Percentiles rank a stretch among this genome's conserved stretches.
Evolutionary conservation across 2,329 filamentous ascomycete genomes (phyloP).

Genomic region (Colletotrichum sp.): DNA sequence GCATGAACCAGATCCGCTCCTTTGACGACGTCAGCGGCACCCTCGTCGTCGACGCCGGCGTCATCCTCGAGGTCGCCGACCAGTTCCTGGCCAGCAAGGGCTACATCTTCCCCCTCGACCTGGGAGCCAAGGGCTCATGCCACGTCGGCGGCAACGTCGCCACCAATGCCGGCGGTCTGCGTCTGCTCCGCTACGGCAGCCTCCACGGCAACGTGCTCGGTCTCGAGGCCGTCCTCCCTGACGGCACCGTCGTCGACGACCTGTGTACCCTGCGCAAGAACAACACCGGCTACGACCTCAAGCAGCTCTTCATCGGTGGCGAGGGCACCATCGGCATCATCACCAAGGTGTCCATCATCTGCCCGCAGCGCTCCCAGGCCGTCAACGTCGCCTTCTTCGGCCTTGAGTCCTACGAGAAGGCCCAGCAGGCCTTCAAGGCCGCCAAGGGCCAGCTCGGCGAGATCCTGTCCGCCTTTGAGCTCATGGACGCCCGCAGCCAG

Average conservation of each 20-base stretch:
- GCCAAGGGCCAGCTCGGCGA: slow-evolving; percentile 91
- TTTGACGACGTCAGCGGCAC: slow-evolving; percentile 95
- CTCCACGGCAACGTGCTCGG: slow-evolving; percentile 93
- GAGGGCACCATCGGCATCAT: slow-evolving; percentile 96
- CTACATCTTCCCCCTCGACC: slow-evolving; percentile 92
- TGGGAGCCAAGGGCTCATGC: slow-evolving; percentile 97
- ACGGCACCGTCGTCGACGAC: slow-evolving; percentile 91
- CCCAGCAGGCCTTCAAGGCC: slow-evolving; percentile 83
- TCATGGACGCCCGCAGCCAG: slow-evolving; percentile 91
- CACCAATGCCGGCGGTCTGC: slow-evolving; percentile 92
- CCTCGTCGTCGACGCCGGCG: slow-evolving; percentile 87
- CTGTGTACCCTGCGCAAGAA: slow-evolving; percentile 92
- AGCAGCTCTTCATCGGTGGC: slow-evolving; percentile 94
- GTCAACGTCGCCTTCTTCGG: slow-evolving; percentile 96
- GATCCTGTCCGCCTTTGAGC: slow-evolving; percentile 95
- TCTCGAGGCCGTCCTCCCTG: slow-evolving; percentile 89
- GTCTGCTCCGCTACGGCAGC: slow-evolving; percentile 90
- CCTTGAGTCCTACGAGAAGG: slow-evolving; percentile 87
- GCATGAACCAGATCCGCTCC: slow-evolving; percentile 89
- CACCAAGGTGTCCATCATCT: slow-evolving; percentile 87
- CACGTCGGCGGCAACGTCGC: slow-evolving; percentile 96
- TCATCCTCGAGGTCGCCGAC: slow-evolving; percentile 89
- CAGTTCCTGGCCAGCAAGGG: slow-evolving; percentile 81
- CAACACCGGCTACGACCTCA: slow-evolving; percentile 97
- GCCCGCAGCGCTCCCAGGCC: slow-evolving; percentile 84